phyloP scores from a whole-genome alignment of 805 yeast species.

The Kluyveromyces dobzhanskii region DNA sequence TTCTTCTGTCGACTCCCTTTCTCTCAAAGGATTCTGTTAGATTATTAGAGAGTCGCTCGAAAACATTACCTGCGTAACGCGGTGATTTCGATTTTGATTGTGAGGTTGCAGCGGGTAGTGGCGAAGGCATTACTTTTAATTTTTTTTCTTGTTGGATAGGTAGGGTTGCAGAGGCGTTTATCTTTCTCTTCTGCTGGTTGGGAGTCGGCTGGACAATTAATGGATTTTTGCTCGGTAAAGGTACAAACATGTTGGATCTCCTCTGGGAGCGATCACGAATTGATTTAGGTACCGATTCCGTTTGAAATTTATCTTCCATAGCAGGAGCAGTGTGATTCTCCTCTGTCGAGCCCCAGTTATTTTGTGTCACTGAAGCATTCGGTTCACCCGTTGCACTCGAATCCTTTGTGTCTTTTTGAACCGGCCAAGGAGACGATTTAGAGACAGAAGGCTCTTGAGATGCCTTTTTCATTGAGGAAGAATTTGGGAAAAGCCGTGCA shows the following conservation, averaged over 20 bases:
- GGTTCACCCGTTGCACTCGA: not conserved
- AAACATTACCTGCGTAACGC: conserved; percentile 14
- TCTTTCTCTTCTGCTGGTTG: not conserved
- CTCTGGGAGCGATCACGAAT: conserved; percentile 17
- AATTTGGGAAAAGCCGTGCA: not conserved
- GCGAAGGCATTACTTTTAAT: not conserved
- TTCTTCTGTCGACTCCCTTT: conserved; percentile 10
- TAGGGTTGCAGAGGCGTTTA: not conserved
- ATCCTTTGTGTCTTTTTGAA: not conserved
- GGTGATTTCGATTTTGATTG: not conserved
- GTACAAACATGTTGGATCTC: conserved; percentile 28
- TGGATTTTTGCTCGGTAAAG: conserved; percentile 29
- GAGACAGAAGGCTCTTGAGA: not conserved
- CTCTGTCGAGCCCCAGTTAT: not conserved
- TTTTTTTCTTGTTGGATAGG: not conserved
- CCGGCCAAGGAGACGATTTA: conserved; percentile 2
- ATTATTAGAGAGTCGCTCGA: conserved; percentile 23
- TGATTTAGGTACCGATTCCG: not conserved
- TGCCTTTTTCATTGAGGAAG: not conserved
- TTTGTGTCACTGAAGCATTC: not conserved
- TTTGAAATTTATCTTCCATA: not conserved
- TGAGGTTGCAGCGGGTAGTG: not conserved
- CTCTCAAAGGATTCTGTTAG: conserved; percentile 28
- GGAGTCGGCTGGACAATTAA: conserved; percentile 17
- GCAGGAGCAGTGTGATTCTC: not conserved